A percentile compares a stretch with the other conserved stretches of the same genome.
phyloP scores from a whole-genome alignment of 1,284 basidiomycete species.

The Boletellus deceptivus region DNA sequence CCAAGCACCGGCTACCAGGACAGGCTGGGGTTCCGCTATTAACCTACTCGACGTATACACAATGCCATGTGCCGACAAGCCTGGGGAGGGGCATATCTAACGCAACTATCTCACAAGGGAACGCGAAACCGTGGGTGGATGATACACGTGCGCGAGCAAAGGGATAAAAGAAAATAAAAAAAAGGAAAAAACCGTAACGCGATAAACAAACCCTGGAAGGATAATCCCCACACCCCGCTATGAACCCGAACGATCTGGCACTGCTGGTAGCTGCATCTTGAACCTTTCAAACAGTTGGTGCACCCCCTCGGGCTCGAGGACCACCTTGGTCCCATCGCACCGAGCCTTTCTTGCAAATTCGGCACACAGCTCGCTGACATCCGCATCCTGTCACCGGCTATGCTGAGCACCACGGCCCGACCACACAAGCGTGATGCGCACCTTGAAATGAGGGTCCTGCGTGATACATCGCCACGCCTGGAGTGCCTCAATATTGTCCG shows the following conservation, averaged over 20 bases:
- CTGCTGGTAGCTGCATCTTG: slow-evolving; percentile 14
- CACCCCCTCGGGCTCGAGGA: slow-evolving; percentile 69
- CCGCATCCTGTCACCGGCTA: slow-evolving; percentile 51
- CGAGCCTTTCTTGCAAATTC: slow-evolving; percentile 77
- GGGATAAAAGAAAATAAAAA: slow-evolving; percentile 18
- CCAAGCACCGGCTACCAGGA: too few relatives aligned
- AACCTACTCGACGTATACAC: too few relatives aligned
- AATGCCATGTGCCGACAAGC: too few relatives aligned
- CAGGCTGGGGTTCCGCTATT: too few relatives aligned
- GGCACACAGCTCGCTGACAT: slow-evolving; percentile 71
- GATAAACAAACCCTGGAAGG: background rate
- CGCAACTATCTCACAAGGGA: too few relatives aligned
- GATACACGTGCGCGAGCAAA: slow-evolving; percentile 11
- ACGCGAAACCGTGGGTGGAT: too few relatives aligned
- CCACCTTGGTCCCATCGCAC: slow-evolving; percentile 78
- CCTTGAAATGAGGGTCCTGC: slow-evolving; percentile 69
- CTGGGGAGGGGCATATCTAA: too few relatives aligned
- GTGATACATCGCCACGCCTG: slow-evolving; percentile 74
- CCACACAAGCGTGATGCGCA: slow-evolving; percentile 32
- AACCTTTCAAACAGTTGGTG: slow-evolving; percentile 61
- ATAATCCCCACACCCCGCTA: slow-evolving; percentile 3
- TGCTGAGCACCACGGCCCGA: slow-evolving; percentile 1
- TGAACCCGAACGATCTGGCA: slow-evolving; percentile 13
- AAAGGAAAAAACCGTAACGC: slow-evolving; percentile 9
- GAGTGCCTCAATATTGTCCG: slow-evolving; percentile 71